Conservation (phyloP, 257 asterid genomes). For the Solanum tarapatanum region DNA sequence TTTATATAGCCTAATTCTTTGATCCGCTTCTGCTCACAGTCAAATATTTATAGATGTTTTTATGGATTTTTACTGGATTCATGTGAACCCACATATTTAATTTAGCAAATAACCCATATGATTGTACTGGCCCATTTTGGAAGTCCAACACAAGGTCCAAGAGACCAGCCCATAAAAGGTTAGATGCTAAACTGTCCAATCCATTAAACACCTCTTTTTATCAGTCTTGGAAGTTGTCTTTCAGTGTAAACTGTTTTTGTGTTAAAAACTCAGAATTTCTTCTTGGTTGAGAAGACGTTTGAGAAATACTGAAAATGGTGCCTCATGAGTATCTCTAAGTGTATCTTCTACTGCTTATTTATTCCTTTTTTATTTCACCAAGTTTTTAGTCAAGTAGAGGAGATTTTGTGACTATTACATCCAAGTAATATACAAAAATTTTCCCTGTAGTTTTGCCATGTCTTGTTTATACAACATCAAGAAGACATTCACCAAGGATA, state of each 20-base stretch:
- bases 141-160: background rate
- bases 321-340: background rate
- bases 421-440: background rate
- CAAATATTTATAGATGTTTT: background rate
- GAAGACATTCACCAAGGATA: background rate
- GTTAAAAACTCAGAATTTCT: background rate
- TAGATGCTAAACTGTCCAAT: background rate
- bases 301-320: background rate
- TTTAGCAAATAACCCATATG: background rate
- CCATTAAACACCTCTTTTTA: background rate
- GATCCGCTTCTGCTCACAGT: background rate
- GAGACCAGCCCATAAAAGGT: background rate
- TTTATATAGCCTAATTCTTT: background rate
- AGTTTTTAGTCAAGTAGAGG: background rate
- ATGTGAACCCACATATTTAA: background rate
- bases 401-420: background rate
- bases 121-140: background rate
- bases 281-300: background rate
- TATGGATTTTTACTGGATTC: background rate
- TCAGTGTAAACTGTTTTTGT: background rate
- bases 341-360: background rate
- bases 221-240: background rate
- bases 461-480: background rate
- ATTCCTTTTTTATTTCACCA: background rate
- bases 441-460: background rate